Conservation (phyloP, 1,284 basidiomycete genomes). For the Cutaneotrichosporon cutaneum region DNA sequence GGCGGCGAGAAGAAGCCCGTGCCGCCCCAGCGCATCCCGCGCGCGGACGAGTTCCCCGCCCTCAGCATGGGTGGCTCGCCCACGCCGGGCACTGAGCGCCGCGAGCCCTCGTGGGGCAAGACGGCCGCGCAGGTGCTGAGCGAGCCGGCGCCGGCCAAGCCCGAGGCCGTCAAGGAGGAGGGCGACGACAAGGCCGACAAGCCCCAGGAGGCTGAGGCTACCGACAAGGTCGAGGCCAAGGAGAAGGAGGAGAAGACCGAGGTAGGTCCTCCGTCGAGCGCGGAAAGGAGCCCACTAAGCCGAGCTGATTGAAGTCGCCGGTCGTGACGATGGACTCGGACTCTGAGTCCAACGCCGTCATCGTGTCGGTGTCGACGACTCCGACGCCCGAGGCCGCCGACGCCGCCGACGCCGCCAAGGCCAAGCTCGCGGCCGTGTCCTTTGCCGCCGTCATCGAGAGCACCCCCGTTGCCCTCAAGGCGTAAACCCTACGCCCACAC, state of each 20-base stretch:
- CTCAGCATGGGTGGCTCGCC: slow-evolving; percentile 29
- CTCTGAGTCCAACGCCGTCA: slow-evolving; percentile 49
- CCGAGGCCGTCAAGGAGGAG: slow-evolving; percentile 26
- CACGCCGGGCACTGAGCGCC: slow-evolving; percentile 32
- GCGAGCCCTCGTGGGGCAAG: slow-evolving; percentile 42
- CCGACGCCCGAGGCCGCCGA: slow-evolving; percentile 22
- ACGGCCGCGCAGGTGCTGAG: slow-evolving; percentile 53
- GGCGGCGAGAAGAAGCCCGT: slow-evolving; percentile 25
- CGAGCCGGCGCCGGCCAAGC: slow-evolving; percentile 49
- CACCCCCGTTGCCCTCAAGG: slow-evolving; percentile 44
- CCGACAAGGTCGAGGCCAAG: slow-evolving; percentile 11
- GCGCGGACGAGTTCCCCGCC: slow-evolving; percentile 53
- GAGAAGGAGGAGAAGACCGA: slow-evolving; percentile 11
- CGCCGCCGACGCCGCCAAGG: slow-evolving; percentile 19
- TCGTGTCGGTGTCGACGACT: slow-evolving; percentile 47
- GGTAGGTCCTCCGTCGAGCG: slow-evolving; percentile 3
- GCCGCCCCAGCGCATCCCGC: slow-evolving; percentile 47
- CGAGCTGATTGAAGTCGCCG: slow-evolving; percentile 21
- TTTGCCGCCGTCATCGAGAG: slow-evolving; percentile 39
- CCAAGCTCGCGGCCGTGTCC: slow-evolving; percentile 33
- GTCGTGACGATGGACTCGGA: slow-evolving; percentile 50
- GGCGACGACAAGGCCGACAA: slow-evolving; percentile 28
- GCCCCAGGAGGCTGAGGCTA: neutral
- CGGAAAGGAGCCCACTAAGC: slow-evolving; percentile 5
- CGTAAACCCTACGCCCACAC: slow-evolving; percentile 23